A percentile compares a stretch with the other conserved stretches of the same genome.
phyloP scores from a whole-genome alignment of 164 flowering plant species.

The Macadamia integrifolia region DNA sequence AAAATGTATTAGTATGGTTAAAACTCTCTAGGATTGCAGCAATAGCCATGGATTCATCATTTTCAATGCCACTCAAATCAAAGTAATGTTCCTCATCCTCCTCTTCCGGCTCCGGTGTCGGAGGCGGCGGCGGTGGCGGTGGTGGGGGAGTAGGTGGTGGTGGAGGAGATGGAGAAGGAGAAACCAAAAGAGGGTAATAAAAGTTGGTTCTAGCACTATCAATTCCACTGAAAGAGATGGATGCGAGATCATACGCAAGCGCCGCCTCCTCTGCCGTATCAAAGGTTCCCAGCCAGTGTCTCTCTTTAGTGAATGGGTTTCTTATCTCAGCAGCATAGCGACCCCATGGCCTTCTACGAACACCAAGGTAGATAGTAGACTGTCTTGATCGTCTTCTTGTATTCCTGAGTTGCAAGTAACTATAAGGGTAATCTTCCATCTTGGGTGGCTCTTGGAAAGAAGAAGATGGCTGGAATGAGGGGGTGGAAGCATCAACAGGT shows the following conservation, averaged over 20 bases:
- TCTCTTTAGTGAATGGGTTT: conserved; percentile 31
- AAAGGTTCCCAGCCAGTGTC: conserved; percentile 33
- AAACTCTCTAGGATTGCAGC: conserved; percentile 34
- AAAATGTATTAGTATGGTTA: conserved; percentile 4
- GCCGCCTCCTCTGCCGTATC: conserved; percentile 36
- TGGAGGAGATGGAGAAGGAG: conserved; percentile 6
- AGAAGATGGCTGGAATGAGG: background rate
- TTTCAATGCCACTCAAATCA: conserved; percentile 4
- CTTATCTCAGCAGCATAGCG: conserved; percentile 33
- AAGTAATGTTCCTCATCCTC: background rate
- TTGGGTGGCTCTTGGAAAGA: background rate
- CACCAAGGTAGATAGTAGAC: conserved; percentile 20
- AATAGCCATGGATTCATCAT: conserved; percentile 33
- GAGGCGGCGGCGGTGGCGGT: conserved; percentile 18
- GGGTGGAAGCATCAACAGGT: background rate
- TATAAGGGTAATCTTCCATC: background rate
- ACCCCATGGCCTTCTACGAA: conserved; percentile 34
- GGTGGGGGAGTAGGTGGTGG: conserved; percentile 10
- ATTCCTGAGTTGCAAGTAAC: background rate
- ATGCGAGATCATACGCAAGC: conserved; percentile 31
- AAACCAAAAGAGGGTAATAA: conserved; percentile 18
- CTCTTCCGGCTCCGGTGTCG: conserved; percentile 12
- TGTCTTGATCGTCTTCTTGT: conserved; percentile 21
- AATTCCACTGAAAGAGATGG: conserved; percentile 31
- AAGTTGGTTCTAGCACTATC: conserved; percentile 33